Evolutionary conservation across 352 stramenopile species (phyloP), one percentile per base, ranked within the genome.

Genomic region (Phytophthora sojae): DNA sequence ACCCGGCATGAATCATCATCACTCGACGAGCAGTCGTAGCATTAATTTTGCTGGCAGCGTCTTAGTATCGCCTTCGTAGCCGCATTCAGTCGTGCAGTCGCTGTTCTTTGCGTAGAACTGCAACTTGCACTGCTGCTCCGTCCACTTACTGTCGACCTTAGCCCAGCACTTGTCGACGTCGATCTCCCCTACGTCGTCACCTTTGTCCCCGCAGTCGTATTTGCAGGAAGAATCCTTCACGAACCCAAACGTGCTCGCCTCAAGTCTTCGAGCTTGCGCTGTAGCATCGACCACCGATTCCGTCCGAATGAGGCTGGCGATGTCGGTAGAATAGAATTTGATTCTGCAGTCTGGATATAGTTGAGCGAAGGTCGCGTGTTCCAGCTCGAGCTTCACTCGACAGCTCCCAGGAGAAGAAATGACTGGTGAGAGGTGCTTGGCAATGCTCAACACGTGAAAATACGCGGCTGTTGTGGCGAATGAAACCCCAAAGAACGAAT

Each of bases 121-220:
- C 25, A 76, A 19, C 8, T 49, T 69, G 37, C 69, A 76, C 19
- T 76, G 52, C 17, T 56, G 32, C 45, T 64, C 26, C 3, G 51
- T 69, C 69, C 69, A 73, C 12, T 15, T 30, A n/a, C 15, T 42
- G 25, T 17, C 39, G 2, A 26, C 21, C 32, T 69, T 68, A 23
- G 69, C 63, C 69, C 69, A 76, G 39, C 69, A 76, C n/a, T 76
- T 69, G 35, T 73, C 63, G 39, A 63, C 57, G n/a, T 73, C 64
- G 23, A 76, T 69, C 8, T 60, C 19, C 5, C 52, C 58, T 12
- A 2, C 47, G 7, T 54, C 58, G 7, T 53, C 37, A 39, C 57
- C 21, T 21, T 69, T 29, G 42, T 50, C 57, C 11, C 69, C 69
- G 37, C 69, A 76, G 45, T 73, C 52, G 25, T 54, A 76, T 44